Base-by-base conservation (phyloP, 1,284 basidiomycete species). In the Coniferiporia sulphurascens region DNA sequence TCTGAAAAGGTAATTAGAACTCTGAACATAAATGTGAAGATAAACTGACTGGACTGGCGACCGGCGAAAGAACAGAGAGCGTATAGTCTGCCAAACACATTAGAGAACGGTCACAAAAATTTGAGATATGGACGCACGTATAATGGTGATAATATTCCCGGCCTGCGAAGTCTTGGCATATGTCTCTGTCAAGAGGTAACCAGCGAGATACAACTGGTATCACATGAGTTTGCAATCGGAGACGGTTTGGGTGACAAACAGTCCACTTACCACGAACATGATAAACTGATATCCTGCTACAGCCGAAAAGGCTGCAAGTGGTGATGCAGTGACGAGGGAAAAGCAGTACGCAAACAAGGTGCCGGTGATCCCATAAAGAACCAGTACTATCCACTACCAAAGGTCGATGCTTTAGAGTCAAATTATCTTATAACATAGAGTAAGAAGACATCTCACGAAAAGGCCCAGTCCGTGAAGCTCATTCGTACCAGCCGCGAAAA, bases 281-380 rank as follows among this genome's bases (percentile, higher is more conserved):
- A 91, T 72, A 45, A 88, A 78, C 64, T 91, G 88, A 69, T 87
- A 89, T n/a, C 83, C 87, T 8, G 87, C 89, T 9, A 84, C 79
- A 5, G 79, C 73, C 0, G 89, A 88, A 65, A 91, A 93, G 1
- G 89, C 85, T 2, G 86, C 85, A 10, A 93, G 73, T 8, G 89
- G 85, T 0, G 87, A 87, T 5, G 81, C 71, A 48, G 85, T 79
- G 58, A 84, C 69, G 2, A 91, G 71, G 1, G 88, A 84, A 5
- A 83, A 73, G 56, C 83, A 83, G 68, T 88, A 91, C 2, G 87
- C 76, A 65, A 89, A 88, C 56, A 91, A 71, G 4, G 85, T 81
- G 9, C 79, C 81, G 1, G 83, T 78, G 45, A 91, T 78, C 9
- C 89, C 89, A 64, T 91, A 91, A 15, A 90, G 72, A 2, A 86